Conservation (phyloP, 1,284 basidiomycete species). For the Athelia sp. region DNA sequence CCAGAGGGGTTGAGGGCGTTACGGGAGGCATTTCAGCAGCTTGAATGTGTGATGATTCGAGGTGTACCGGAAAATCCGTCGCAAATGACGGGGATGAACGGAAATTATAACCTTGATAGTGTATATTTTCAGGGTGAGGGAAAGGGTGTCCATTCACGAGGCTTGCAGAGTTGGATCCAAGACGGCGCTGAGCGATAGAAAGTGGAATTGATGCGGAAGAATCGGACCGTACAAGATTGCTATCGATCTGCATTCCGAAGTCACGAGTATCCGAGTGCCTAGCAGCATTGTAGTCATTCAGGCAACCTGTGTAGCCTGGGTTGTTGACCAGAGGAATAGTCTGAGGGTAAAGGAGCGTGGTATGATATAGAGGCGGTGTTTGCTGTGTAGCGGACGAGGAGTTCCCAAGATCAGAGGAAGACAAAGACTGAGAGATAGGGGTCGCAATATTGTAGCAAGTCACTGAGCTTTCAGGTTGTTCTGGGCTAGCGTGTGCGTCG, state of each 20-base stretch:
- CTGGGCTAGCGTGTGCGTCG: too few species aligned
- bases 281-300: too few species aligned
- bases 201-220: background rate
- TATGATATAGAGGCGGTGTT: too few species aligned
- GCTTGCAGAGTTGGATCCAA: background rate
- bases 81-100: background rate
- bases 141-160: background rate
- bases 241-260: background rate
- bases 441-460: too few species aligned
- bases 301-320: too few species aligned
- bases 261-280: background rate
- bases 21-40: background rate
- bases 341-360: background rate
- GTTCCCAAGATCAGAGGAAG: too few species aligned
- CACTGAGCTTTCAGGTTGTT: too few species aligned
- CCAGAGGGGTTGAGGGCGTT: background rate
- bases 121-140: background rate
- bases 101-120: background rate
- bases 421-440: too few species aligned
- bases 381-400: too few species aligned
- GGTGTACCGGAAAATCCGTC: background rate
- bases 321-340: background rate
- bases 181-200: slow-evolving; percentile 1
- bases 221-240: background rate
- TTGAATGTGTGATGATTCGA: background rate